phyloP scores from a whole-genome alignment of 1,284 basidiomycete genomes.

The Prillingera fragicola region DNA sequence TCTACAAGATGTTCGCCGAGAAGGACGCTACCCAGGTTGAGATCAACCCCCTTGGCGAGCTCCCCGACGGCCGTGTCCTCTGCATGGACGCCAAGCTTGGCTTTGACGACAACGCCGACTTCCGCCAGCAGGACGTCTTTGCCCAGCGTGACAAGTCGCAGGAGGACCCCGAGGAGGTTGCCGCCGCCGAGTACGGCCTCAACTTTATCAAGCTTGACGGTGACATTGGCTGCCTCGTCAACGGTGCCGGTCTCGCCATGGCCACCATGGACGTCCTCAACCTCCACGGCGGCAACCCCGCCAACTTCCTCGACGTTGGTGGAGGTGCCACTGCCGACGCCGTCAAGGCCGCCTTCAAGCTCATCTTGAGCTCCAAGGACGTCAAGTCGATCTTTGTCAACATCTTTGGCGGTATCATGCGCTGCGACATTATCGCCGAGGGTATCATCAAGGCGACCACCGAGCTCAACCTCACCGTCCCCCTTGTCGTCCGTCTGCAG shows the following conservation, averaged over 20 bases:
- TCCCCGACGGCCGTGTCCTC: conserved; percentile 84
- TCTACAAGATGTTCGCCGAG: conserved; percentile 97
- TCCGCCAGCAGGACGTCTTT: conserved; percentile 91
- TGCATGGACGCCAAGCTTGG: conserved; percentile 99
- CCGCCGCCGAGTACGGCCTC: conserved; percentile 75
- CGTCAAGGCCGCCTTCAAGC: conserved; percentile 98
- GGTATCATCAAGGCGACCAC: conserved; percentile 97
- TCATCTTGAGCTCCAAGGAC: conserved; percentile 80
- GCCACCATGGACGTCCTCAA: conserved; percentile 99
- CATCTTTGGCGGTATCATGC: conserved; percentile 89
- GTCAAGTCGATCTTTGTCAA: conserved; percentile 99
- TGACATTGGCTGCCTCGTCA: conserved; percentile 94
- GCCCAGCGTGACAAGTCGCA: conserved; percentile 85
- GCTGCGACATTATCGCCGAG: conserved; percentile 92
- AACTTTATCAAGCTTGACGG: conserved; percentile 99
- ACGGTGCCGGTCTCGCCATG: conserved; percentile 98
- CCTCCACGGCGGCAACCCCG: conserved; percentile 90
- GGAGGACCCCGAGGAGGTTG: conserved; percentile 94
- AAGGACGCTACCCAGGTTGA: conserved; percentile 99
- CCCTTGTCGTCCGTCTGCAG: conserved; percentile 89
- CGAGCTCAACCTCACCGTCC: conserved; percentile 78
- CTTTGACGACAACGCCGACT: conserved; percentile 98
- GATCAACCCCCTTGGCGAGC: conserved; percentile 98
- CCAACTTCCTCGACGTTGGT: conserved; percentile 95
- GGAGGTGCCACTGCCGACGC: conserved; percentile 97